phyloP scores from a whole-genome alignment of 805 yeast genomes.

The Wickerhamia fluorescens region DNA sequence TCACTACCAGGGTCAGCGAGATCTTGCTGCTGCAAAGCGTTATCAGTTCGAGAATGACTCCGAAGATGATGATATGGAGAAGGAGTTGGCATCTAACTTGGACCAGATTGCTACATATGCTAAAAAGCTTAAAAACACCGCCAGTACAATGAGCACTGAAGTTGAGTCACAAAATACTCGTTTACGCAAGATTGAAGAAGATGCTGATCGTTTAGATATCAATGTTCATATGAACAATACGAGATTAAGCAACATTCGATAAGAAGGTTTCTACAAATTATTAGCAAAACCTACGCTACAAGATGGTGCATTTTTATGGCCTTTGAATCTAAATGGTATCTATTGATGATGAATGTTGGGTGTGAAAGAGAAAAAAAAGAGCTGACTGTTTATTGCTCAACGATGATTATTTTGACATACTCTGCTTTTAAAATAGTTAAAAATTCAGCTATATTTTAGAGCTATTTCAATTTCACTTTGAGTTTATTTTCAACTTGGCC shows the following conservation, averaged over 20 bases:
- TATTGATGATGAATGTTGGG: too few species aligned
- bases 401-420: too few species aligned
- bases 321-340: too few species aligned
- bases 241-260: constrained; percentile 51
- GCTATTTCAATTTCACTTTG: too few species aligned
- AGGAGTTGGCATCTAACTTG: constrained; percentile 76
- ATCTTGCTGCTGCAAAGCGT: constrained; percentile 52
- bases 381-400: too few species aligned
- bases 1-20: constrained; percentile 46
- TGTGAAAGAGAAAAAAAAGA: too few species aligned
- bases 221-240: constrained; percentile 73
- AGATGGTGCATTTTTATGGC: too few species aligned
- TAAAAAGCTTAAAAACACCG: constrained; percentile 63
- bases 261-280: constrained; percentile 3
- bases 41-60: constrained; percentile 85
- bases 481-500: too few species aligned
- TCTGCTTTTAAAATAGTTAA: too few species aligned
- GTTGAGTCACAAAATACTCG: constrained; percentile 72
- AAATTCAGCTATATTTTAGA: too few species aligned
- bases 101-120: constrained; percentile 70
- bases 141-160: constrained; percentile 68
- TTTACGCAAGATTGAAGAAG: constrained; percentile 69
- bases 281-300: too few species aligned
- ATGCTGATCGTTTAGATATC: constrained; percentile 78
- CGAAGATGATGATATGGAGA: constrained; percentile 90